Percentiles rank a stretch among this genome's conserved stretches.
phyloP scores from a whole-genome alignment of 75 land plant species.

The Pinus albicaulis region DNA sequence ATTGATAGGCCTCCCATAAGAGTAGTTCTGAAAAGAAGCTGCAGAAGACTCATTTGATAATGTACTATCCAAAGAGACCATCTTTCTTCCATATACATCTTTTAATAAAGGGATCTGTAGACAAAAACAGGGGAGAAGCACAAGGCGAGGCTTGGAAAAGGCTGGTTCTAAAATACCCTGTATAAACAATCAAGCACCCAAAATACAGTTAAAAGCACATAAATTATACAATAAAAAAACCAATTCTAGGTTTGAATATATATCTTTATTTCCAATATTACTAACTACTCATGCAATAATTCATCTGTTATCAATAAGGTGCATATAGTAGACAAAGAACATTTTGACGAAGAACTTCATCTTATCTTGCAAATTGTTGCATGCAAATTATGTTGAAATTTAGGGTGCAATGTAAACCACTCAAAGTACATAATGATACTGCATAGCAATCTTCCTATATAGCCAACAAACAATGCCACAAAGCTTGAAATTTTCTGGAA shows the following conservation, averaged over 20 bases:
- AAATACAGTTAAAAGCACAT: constrained; percentile 2
- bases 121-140: constrained; percentile 65
- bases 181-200: background rate
- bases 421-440: background rate
- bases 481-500: background rate
- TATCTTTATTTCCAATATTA: background rate
- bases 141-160: constrained; percentile 75
- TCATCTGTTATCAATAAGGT: background rate
- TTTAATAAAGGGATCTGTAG: constrained; percentile 39
- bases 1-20: constrained; percentile 27
- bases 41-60: background rate
- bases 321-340: background rate
- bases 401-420: background rate
- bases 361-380: background rate
- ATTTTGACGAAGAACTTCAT: background rate
- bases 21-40: constrained; percentile 25
- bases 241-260: background rate
- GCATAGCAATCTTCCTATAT: background rate
- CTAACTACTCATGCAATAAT: background rate
- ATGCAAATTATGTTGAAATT: background rate
- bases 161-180: constrained; percentile 93
- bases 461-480: background rate
- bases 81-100: constrained; percentile 28
- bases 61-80: constrained; percentile 10
- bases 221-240: background rate